Evolutionary conservation across 805 yeast genomes (phyloP), one percentile per base, ranked within the genome.

Genomic region (Kuraishia hungarica): DNA sequence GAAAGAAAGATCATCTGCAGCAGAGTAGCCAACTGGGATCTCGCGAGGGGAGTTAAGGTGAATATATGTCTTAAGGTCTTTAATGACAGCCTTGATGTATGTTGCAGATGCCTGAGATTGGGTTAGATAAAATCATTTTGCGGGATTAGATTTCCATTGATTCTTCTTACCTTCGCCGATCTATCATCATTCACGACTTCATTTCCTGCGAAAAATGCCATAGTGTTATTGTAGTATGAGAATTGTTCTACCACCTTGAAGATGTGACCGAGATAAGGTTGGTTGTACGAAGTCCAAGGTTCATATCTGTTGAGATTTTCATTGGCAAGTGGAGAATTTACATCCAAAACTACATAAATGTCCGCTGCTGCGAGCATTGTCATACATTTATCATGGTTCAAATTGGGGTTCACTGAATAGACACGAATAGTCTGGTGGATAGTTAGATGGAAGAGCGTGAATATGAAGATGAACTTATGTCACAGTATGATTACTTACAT

Each of bases 1-100:
- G 69, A 81, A 92, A 53, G 76, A 70, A 57, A 92, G 76, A 64
- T 92, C 97, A 70, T 93, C 98, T 1, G 97, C 98, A 0, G 98
- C 97, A 0, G 97, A 90, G 67, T 93, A 93, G 0, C 98, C 98
- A 43, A 93, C 89, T 0, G 98, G 98, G 19, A 93, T 80, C 15
- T 64, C 63, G 55, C 99, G 77, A 1, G 82, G 78, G 2, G 83
- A 69, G 62, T 89, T 81, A 26, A 66, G 62, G 8, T 71, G 66
- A 58, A 89, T 83, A 65, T 87, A 93, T 28, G 72, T 71, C 67
- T 92, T 92, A 73, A 93, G 79, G 69, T 93, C 97, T 52, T 93
- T 75, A 4, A 90, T 75, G 28, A 92, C 77, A 0, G 89, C 91
- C 63, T 90, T 89, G 49, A 93, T 74, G 65, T 83, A 93, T 2